A percentile compares a stretch with the other conserved stretches of the same genome.
Evolutionary conservation across 108 stramenopile genomes (phyloP).

Genomic region (Mediolabrus comicus): DNA sequence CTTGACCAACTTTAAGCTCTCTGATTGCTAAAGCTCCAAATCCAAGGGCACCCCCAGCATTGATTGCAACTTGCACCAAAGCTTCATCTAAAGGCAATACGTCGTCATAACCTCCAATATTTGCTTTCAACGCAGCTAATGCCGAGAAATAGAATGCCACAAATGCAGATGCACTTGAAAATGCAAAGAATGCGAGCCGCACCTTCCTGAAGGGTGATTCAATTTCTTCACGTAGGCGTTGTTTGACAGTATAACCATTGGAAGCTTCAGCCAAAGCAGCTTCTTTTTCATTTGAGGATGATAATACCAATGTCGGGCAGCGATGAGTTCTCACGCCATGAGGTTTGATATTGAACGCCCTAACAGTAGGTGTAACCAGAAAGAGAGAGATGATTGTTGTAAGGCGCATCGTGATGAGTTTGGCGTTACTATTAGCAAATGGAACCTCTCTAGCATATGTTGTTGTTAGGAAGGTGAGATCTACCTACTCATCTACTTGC

Average conservation of each 20-base stretch:
- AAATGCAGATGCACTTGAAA: conserved; percentile 58
- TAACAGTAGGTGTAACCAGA: too few species aligned
- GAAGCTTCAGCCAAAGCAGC: conserved; percentile 42
- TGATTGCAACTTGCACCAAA: conserved; percentile 63
- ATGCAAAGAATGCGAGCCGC: conserved; percentile 70
- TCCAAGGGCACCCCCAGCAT: conserved; percentile 55
- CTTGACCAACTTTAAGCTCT: conserved; percentile 65
- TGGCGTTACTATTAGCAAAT: too few species aligned
- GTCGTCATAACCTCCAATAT: conserved; percentile 58
- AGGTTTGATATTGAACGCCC: too few species aligned
- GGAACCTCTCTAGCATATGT: too few species aligned
- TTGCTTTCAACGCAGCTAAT: conserved; percentile 58
- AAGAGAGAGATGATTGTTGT: too few species aligned
- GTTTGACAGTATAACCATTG: conserved; percentile 86
- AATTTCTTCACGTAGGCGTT: conserved; percentile 82
- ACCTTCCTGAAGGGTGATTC: conserved; percentile 87
- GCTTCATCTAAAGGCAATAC: conserved; percentile 65
- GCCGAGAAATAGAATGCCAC: conserved; percentile 76
- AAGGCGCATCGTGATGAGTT: too few species aligned
- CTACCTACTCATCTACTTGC: too few species aligned
- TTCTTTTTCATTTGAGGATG: conserved; percentile 12
- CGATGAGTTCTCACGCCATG: too few species aligned
- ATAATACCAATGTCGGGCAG: neutral
- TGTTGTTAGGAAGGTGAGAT: too few species aligned
- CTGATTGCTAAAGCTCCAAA: conserved; percentile 61